Base-by-base conservation (phyloP, 495 filamentous ascomycete genomes). In the Amphirosellinia nigrospora region DNA sequence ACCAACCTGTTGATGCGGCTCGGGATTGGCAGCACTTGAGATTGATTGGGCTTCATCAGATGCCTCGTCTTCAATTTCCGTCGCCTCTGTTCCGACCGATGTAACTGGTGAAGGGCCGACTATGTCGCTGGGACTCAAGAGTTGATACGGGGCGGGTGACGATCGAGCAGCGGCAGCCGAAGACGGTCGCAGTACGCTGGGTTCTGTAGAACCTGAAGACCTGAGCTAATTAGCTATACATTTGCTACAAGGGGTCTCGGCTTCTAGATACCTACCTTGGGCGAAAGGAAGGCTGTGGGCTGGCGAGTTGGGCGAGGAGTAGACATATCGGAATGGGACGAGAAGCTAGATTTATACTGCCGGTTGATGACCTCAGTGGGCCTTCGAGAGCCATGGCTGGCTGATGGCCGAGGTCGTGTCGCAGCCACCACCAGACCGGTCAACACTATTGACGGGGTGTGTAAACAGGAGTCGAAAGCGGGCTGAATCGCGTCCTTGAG, bases 41-140 rank as follows among this genome's bases (percentile, higher is more conserved):
- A 69, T 77, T 60, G 71, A 78, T 70, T 64, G 76, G 74, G 75
- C 73, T 66, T 85, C 84, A 45, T 88, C 86, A 69, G 85, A 84
- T 59, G 77, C 80, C n/a, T 90, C 89, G 69, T 93, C 90, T 55
- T 94, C 91, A 23, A 94, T 92, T 73, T 93, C 88, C 21, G 88
- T 91, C 26, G 81, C 86, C 68, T 90, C 89, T 70, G 91, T 92
- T 55, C 90, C 90, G 74, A 90, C 91, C 32, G 91, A 93, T 48
- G 91, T 92, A 21, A 92, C 90, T 43, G 91, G 91, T 34, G 91
- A 94, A 26, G 91, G 91, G 59, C 91, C 91, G 68, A 90, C 86
- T 66, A 88, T 85, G 70, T 89, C 87, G 72, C 82, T 85, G 43
- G 86, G 85, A 68, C 80, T 84, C 76, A 82, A 74, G 48, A 82